phyloP scores from a whole-genome alignment of 2,329 filamentous ascomycete genomes.

The Fusarium vanettenii region DNA sequence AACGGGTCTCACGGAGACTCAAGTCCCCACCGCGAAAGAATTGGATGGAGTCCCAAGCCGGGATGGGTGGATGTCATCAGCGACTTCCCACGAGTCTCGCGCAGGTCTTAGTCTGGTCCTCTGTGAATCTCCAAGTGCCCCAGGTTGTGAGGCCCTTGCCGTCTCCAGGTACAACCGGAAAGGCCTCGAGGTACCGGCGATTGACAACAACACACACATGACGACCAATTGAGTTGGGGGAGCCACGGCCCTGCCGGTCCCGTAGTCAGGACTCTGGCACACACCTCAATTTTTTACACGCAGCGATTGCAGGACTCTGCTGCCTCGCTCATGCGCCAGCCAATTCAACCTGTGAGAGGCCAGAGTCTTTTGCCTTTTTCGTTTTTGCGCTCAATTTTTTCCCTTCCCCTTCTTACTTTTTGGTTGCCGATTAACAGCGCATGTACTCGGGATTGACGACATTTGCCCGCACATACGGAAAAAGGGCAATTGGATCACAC shows the following conservation, averaged over 20 bases:
- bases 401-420: constrained; percentile 5
- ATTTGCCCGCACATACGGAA: constrained; percentile 17
- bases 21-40: constrained; percentile 32
- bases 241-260: constrained; percentile 39
- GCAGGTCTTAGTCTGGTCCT: constrained; percentile 35
- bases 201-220: constrained; percentile 30
- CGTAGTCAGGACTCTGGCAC: constrained; percentile 28
- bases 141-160: constrained; percentile 34
- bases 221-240: constrained; percentile 43
- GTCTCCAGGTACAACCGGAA: constrained; percentile 42
- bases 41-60: constrained; percentile 30
- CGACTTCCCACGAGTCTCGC: constrained; percentile 34
- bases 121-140: constrained; percentile 39
- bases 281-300: constrained; percentile 16
- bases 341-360: constrained; percentile 2
- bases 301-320: constrained; percentile 18
- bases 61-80: constrained; percentile 37
- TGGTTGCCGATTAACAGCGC: constrained; percentile 28
- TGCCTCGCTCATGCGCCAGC: constrained; percentile 20
- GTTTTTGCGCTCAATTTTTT: constrained; percentile 19
- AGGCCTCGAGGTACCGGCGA: constrained; percentile 35
- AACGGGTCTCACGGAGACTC: constrained; percentile 37
- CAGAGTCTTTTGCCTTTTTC: constrained; percentile 23
- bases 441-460: constrained; percentile 30
- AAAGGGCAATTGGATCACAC: constrained; percentile 31